A percentile compares a stretch with the other conserved stretches of the same genome.
phyloP scores from a whole-genome alignment of 1,284 basidiomycete genomes.

The Testicularia cyperi region DNA sequence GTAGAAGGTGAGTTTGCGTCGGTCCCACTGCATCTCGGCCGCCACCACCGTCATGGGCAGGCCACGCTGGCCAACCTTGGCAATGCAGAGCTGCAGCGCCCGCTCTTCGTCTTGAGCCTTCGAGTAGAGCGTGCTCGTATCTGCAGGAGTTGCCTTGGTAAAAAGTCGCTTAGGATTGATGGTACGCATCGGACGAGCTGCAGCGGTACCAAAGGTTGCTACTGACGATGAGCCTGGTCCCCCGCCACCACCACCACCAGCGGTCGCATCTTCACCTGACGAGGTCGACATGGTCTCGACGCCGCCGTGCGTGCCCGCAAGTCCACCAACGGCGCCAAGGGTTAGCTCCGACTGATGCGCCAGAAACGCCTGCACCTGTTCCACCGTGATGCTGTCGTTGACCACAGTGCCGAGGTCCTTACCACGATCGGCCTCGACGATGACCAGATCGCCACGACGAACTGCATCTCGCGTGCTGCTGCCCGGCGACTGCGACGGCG shows the following conservation, averaged over 20 bases:
- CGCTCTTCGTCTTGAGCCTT: slow-evolving; percentile 81
- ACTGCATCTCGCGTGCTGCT: slow-evolving; percentile 60
- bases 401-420: slow-evolving; percentile 83
- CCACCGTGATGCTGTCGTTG: slow-evolving; percentile 66
- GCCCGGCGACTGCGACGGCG: slow-evolving; percentile 15
- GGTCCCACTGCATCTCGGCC: slow-evolving; percentile 86
- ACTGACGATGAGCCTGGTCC: no score
- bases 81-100: slow-evolving; percentile 84
- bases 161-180: slow-evolving; percentile 88
- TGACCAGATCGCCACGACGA: slow-evolving; percentile 82
- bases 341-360: slow-evolving; percentile 49
- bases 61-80: slow-evolving; percentile 72
- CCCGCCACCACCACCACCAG: background rate
- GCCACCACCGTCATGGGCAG: slow-evolving; percentile 97
- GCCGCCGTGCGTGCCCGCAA: background rate
- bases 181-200: slow-evolving; percentile 35
- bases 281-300: slow-evolving; percentile 14
- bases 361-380: slow-evolving; percentile 72
- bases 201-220: no score
- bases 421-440: slow-evolving; percentile 94
- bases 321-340: slow-evolving; percentile 10
- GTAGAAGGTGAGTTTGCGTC: slow-evolving; percentile 96
- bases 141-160: slow-evolving; percentile 80
- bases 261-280: no score
- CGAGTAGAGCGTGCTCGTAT: slow-evolving; percentile 63